Percentiles rank a stretch among this genome's conserved stretches.
These are phyloP conservation scores for Alternaria triticina DNA, from an alignment of 2,329 filamentous ascomycete genomes.

Conservation along the genomic window DNA sequence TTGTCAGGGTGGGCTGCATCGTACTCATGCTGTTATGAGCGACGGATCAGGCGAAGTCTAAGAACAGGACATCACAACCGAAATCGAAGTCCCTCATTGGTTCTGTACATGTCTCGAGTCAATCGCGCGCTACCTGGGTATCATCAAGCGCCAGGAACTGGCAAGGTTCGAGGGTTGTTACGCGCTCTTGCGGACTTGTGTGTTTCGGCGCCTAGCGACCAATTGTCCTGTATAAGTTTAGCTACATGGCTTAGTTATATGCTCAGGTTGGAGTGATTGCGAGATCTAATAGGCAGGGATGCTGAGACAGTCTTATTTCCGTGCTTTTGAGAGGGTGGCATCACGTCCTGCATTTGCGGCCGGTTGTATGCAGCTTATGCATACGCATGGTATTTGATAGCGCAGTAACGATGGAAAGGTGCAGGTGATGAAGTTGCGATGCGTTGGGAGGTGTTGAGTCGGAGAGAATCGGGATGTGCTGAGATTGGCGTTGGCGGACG, in stretches of 20 bases:
- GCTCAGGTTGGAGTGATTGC: not conserved
- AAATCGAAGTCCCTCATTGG: not conserved
- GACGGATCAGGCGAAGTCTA: too few relatives aligned
- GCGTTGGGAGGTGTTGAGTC: constrained; percentile 10
- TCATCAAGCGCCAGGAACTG: too few relatives aligned
- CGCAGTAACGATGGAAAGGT: not conserved
- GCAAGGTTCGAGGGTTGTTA: too few relatives aligned
- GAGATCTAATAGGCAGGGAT: not conserved
- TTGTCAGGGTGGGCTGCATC: too few relatives aligned
- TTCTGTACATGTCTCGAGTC: not conserved
- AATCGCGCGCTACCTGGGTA: too few relatives aligned
- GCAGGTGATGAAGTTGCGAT: not conserved
- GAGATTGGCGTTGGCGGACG: constrained; percentile 13
- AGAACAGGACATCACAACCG: not conserved
- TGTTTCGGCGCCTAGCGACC: too few relatives aligned
- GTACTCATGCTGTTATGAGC: too few relatives aligned
- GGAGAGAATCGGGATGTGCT: constrained; percentile 15
- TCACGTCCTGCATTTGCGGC: not conserved
- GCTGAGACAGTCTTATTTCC: not conserved
- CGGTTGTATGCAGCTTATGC: not conserved
- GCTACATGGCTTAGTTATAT: too few relatives aligned
- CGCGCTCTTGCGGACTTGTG: too few relatives aligned
- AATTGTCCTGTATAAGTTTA: too few relatives aligned
- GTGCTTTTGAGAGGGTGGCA: not conserved
- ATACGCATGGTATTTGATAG: not conserved